phyloP scores from a whole-genome alignment of 805 yeast species.

The Lipomyces kockii region DNA sequence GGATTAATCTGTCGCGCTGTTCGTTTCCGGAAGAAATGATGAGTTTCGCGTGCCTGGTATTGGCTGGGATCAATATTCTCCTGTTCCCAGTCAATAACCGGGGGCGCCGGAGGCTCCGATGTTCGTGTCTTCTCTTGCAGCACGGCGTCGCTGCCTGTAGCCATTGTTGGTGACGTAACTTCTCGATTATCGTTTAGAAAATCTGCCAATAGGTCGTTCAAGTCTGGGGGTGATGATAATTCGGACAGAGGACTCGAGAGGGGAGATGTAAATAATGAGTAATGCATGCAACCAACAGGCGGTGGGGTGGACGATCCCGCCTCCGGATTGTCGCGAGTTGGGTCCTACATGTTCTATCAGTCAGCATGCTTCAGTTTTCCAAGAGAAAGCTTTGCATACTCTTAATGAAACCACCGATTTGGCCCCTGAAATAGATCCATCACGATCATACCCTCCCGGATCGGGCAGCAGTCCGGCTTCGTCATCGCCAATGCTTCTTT shows the following conservation, averaged over 20 bases:
- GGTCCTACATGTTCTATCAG: neutral
- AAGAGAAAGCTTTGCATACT: neutral
- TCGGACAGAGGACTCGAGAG: slow-evolving; percentile 25
- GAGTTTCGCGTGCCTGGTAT: neutral
- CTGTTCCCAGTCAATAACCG: neutral
- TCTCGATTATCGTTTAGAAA: neutral
- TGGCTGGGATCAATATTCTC: neutral
- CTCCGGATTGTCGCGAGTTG: neutral
- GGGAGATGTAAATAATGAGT: slow-evolving; percentile 7
- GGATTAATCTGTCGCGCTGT: slow-evolving; percentile 40
- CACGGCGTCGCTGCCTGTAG: neutral
- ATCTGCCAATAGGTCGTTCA: neutral
- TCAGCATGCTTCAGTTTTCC: neutral
- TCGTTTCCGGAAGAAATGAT: slow-evolving; percentile 30
- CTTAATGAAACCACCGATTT: neutral
- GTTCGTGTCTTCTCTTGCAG: neutral
- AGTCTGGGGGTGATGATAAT: neutral
- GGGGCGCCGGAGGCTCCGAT: neutral
- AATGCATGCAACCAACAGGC: neutral
- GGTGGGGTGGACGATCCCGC: neutral
- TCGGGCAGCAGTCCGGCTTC: neutral
- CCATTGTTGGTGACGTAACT: neutral
- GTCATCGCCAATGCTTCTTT: neutral
- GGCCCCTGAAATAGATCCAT: slow-evolving; percentile 7
- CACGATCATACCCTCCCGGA: neutral